Base-by-base conservation (phyloP, 345 rosid species). In the Trapa incisa region DNA sequence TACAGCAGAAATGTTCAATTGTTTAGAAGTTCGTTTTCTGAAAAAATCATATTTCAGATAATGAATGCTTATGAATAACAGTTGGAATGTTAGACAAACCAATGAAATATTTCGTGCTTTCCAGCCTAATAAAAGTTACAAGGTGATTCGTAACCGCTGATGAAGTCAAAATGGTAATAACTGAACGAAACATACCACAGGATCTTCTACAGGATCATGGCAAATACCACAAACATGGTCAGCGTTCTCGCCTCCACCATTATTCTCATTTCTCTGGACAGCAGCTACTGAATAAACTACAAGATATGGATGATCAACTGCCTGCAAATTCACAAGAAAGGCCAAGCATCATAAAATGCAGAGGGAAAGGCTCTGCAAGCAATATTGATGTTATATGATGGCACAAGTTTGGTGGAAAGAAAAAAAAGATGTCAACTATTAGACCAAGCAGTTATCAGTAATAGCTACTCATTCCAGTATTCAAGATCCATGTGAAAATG, bases 291-390 rank as follows among this genome's bases (percentile, higher is more conserved):
- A 93, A 79, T 85, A 84, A 68, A 77, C 92, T 65, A 93, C 98
- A 70, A 93, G 97, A 81, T 90, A 93, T 65, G 96, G 98, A 80
- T 94, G 99, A 81, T 88, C 95, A 76, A 94, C 96, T 69, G 99
- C 97, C 97, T 93, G 84, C 57, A 78, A 69, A 76, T 74, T 83
- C 74, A 70, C 58, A 47, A 64, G 62, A 67, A 29, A 32, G 63
- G 63, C 35, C 38, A 58, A 32, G 63, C 63, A 58, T 58, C 63
- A 35, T 37, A 32, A 33, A 35, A 58, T 32, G 37, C 15, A 33
- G 14, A 54, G 6, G 22, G 12, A 32, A 16, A 58, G 32, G 38
- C 37, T 2, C 56, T 15, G 22, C 63, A 32, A 35, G 11, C 16
- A n/a, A 32, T 58, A 58, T 58, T 4, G 15, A 12, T 2, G 12